Evolutionary conservation across 805 yeast species (phyloP), one percentile per base, ranked within the genome.

Genomic region (Pichia phayaonensis): DNA sequence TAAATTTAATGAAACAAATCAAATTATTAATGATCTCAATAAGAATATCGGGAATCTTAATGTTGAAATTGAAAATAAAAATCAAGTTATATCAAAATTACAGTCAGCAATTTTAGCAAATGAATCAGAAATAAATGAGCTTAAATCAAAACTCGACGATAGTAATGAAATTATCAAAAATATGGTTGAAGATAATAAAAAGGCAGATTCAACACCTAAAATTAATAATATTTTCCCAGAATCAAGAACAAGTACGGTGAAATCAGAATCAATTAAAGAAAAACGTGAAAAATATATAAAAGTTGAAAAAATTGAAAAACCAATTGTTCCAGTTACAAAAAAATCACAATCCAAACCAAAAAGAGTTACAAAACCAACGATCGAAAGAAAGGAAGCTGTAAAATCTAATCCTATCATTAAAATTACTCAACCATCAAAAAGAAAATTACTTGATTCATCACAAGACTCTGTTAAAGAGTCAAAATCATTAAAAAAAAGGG

Each of bases 101-200:
- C 38, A 34, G 12, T 16, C 10, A 11, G 20, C 7, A 16, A 16
- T 34, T 11, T 34, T 20, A 34, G 2, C 8, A 34, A 34, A 34
- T 34, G 38, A 34, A 34, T 34, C 20, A n/a, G 38, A 34, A 34
- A 34, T 34, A 16, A 16, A 34, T 8, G 38, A 34, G n/a, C 20
- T 34, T 8, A 34, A 34, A 34, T 6, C n/a, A 11, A n/a, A 34
- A 34, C 7, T n/a, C n/a, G 20, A 16, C 5, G 20, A 34, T 34
- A 34, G 10, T n/a, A 34, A 34, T 34, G 7, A 34, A 34, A 16
- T 34, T 8, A 16, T n/a, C 20, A 34, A n/a, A n/a, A n/a, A n/a
- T 34, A 34, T n/a, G n/a, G 11, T 63, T 44, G 62, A 59, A 15
- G 36, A 21, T 3, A 16, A 16, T n/a, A 41, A 44, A 22, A 40